Evolutionary conservation across 495 filamentous ascomycete species (phyloP).

Genomic region (Aspergillus biplanus): DNA sequence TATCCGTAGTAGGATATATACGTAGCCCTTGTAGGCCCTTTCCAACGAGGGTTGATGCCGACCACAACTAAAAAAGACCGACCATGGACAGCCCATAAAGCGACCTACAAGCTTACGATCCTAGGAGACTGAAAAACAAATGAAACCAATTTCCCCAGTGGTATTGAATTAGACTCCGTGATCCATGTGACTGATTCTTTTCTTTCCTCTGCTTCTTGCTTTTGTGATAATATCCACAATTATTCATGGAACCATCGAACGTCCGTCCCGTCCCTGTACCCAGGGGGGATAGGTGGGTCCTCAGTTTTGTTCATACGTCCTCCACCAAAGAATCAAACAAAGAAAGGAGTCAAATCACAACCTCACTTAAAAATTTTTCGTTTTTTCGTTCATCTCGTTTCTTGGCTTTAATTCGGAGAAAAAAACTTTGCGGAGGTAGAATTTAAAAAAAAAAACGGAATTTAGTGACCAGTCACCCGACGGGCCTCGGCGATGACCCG

Average conservation of each 20-base stretch:
- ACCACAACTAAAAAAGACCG: no score
- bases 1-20: no score
- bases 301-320: background rate
- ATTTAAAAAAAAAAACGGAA: constrained; percentile 37
- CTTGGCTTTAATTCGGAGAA: constrained; percentile 21
- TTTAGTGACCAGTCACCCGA: constrained; percentile 75
- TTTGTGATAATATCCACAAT: constrained; percentile 3
- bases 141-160: constrained; percentile 4
- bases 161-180: constrained; percentile 14
- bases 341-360: background rate
- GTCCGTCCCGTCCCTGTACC: background rate
- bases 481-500: constrained; percentile 96
- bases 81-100: no score
- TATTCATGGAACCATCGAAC: constrained; percentile 2
- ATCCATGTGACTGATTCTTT: constrained; percentile 5
- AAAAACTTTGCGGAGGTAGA: constrained; percentile 19
- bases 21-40: no score
- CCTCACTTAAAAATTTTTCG: constrained; percentile 12
- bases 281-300: background rate
- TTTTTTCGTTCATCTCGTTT: constrained; percentile 27
- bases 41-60: no score
- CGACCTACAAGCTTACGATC: background rate
- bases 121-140: background rate
- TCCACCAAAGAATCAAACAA: background rate
- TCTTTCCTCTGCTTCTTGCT: background rate